phyloP scores from a whole-genome alignment of 169 alveolate genomes.

The Plasmodium knowlesi region DNA sequence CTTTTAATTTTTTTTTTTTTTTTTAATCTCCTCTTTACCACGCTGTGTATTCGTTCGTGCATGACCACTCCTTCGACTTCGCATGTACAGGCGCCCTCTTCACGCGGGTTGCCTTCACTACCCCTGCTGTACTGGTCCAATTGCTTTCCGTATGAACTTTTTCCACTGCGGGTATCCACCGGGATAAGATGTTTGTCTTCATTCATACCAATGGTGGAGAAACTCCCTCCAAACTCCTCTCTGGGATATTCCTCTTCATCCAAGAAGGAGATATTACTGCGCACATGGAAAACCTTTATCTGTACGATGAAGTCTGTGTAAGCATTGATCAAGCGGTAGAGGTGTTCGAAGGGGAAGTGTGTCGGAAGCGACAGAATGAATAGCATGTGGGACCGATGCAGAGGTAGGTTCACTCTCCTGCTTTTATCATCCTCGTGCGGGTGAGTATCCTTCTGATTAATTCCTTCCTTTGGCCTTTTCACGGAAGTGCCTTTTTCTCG shows the following conservation, averaged over 20 bases:
- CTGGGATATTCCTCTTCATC: not conserved
- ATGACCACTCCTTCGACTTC: not conserved
- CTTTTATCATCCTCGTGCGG: not conserved
- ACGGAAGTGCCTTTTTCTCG: not conserved
- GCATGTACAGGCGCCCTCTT: not conserved
- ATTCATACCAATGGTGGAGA: no score
- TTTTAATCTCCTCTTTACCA: conserved; percentile 38
- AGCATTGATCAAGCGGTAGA: conserved; percentile 17
- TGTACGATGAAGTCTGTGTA: conserved; percentile 23
- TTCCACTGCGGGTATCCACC: not conserved
- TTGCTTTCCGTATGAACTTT: not conserved
- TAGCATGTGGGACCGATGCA: conserved; percentile 62
- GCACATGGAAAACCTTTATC: conserved; percentile 14
- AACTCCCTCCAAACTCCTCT: not conserved
- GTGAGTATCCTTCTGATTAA: not conserved
- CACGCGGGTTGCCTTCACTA: not conserved
- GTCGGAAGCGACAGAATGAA: conserved; percentile 36
- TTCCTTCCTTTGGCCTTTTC: not conserved
- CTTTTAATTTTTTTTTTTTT: conserved; percentile 40
- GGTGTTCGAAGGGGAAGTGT: conserved; percentile 15
- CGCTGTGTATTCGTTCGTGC: conserved; percentile 11
- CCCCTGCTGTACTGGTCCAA: not conserved
- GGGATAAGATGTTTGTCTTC: not conserved
- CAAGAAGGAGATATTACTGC: conserved; percentile 11
- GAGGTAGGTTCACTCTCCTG: conserved; percentile 19